Evolutionary conservation across 2,329 filamentous ascomycete species (phyloP), one percentile per base, ranked within the genome.

Genomic region (Fusarium sublunatum): DNA sequence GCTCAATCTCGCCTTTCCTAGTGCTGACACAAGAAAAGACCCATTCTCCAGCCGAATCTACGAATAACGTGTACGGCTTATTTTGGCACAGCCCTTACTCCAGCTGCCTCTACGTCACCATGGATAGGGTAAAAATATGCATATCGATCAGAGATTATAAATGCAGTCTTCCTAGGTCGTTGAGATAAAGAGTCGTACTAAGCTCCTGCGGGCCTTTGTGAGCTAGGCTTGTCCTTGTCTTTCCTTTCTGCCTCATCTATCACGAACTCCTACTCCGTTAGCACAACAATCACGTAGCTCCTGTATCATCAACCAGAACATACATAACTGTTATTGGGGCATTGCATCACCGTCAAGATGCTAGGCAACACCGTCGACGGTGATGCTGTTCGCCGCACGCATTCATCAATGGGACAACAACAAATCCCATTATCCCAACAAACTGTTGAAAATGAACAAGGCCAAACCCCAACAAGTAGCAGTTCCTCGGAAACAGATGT

Each of bases 341-440:
- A 13, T 39, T 24, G 10, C 15, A 28, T 39, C 36, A 44, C 47
- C 41, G 44, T 46, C 61, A 61, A 41, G 19, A 78, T 78, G 76
- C 73, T 74, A 73, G 68, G 71, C 36, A 69, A 67, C 36, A 65
- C 66, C 7, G 55, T 75, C 38, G 73, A 75, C 31, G 67, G 67
- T 46, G 72, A 77, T 38, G 68, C 68, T 35, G 55, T 75, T 52
- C 75, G 73, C 36, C 74, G 70, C 19, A 73, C 69, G 13, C 72
- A 76, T 22, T 75, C 74, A 9, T 50, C 61, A 13, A 67, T 67
- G 61, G 12, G 42, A 43, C 61, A 62, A 15, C 60, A 59, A 11
- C 19, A 38, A 38, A 6, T 24, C n/a, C 55, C 48, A 3, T 34
- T 61, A 28, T 61, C 66, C 39, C 70, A 69, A n/a, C 63, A 54